These are phyloP conservation scores for Wickerhamiella domercqiae DNA, from an alignment of 805 yeast species.

Conservation along the genomic window DNA sequence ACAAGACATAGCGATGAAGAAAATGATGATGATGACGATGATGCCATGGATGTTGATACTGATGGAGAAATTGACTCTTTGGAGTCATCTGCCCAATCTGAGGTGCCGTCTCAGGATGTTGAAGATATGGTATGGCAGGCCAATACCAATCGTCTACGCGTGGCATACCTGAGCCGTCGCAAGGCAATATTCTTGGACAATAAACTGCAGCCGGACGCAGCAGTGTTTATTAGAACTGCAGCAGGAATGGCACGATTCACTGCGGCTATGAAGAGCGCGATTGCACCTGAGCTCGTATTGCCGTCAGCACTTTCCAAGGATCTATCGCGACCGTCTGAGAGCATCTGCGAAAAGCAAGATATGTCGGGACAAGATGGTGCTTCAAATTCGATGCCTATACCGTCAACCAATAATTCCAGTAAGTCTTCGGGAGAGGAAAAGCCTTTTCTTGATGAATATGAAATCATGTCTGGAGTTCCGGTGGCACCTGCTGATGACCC, in stretches of 20 bases:
- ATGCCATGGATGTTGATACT: background rate
- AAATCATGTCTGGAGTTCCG: conserved; percentile 68
- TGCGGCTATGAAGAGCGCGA: conserved; percentile 20
- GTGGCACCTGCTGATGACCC: conserved; percentile 27
- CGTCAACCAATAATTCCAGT: too few species aligned
- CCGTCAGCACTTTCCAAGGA: too few species aligned
- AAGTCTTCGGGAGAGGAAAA: conserved; percentile 26
- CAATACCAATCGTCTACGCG: conserved; percentile 61
- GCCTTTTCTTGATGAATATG: conserved; percentile 51
- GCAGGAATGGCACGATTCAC: conserved; percentile 46
- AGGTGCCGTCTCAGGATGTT: conserved; percentile 18
- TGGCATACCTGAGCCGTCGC: conserved; percentile 56
- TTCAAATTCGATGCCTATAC: too few species aligned
- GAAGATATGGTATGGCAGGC: conserved; percentile 44
- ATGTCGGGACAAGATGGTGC: too few species aligned
- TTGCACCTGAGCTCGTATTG: conserved; percentile 9
- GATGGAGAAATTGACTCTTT: background rate
- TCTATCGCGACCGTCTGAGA: too few species aligned
- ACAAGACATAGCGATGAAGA: background rate
- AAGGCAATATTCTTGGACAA: conserved; percentile 47
- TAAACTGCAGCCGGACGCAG: conserved; percentile 47
- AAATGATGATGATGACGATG: background rate
- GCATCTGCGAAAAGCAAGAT: too few species aligned
- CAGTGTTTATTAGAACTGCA: conserved; percentile 53
- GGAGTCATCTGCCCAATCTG: background rate